A percentile compares a stretch with the other conserved stretches of the same genome.
Evolutionary conservation across 352 stramenopile species (phyloP).

Genomic region (Phytophthora agathidicida): DNA sequence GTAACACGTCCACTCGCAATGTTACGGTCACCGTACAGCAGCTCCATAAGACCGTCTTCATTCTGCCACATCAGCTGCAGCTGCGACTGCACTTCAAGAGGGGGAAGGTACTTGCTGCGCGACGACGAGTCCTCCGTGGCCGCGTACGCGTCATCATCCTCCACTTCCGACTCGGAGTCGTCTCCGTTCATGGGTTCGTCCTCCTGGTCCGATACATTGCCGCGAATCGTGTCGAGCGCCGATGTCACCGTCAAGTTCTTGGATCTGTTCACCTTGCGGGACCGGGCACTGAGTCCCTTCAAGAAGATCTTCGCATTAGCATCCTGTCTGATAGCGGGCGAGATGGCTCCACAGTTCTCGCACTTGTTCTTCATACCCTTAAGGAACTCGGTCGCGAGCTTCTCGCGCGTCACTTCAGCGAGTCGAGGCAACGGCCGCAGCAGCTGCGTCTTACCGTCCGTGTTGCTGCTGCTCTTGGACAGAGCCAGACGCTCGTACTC

Average conservation of each 20-base stretch:
- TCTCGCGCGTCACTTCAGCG: conserved; percentile 79
- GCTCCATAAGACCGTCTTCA: conserved; percentile 92
- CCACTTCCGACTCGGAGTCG: conserved; percentile 80
- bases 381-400: conserved; percentile 91
- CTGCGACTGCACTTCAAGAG: conserved; percentile 96
- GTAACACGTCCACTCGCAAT: conserved; percentile 65
- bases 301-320: conserved; percentile 98
- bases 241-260: conserved; percentile 86
- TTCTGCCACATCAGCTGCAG: conserved; percentile 95
- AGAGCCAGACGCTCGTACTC: conserved; percentile 90
- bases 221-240: conserved; percentile 82
- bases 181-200: conserved; percentile 45
- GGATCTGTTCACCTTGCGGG: conserved; percentile 81
- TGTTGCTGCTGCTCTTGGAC: conserved; percentile 44
- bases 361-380: conserved; percentile 94
- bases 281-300: conserved; percentile 82
- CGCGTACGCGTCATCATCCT: conserved; percentile 71
- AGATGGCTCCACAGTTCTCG: conserved; percentile 97
- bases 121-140: conserved; percentile 67
- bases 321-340: conserved; percentile 96
- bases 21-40: conserved; percentile 91
- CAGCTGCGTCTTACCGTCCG: conserved; percentile 35
- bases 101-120: conserved; percentile 94
- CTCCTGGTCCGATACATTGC: conserved; percentile 64
- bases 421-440: conserved; percentile 55